Evolutionary conservation across 345 rosid genomes (phyloP), one percentile per base, ranked within the genome.

Genomic region (Ceriops tagal): DNA sequence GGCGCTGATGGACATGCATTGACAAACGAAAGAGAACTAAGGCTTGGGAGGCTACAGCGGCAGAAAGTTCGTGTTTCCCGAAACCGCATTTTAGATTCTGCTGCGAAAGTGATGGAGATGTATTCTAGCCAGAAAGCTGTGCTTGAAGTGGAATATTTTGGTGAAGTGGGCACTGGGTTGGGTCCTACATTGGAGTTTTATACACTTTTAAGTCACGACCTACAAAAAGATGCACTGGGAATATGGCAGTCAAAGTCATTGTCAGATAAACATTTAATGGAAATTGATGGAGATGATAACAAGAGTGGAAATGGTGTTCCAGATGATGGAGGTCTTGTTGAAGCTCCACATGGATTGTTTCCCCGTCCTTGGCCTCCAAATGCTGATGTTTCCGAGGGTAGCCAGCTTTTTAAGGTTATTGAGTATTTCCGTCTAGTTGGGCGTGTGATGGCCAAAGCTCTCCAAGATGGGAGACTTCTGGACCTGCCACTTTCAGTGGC

Each of bases 31-130:
- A 84, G 99, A 80, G 99, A 96, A 81, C 83, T 89, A 68, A 85
- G 98, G 71, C 90, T 92, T 78, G 99, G 96, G 71, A 90, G 99
- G 71, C 72, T 96, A 73, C 98, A 96, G 65, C 96, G 99, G 61
- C 99, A 96, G 77, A 96, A 96, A 82, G 99, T 96, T 70, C 99
- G 99, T 58, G 99, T 96, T 68, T 96, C 99, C 31, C 84, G 99
- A 52, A 96, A 83, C 73, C 96, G 97, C 66, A 92, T 96, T 68
- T 77, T 96, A 78, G 99, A 96, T 88, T 96, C 99, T 81, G 99
- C 99, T 75, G 92, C 86, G 5, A 96, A 96, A 77, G 99, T 96
- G 59, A 96, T 96, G 99, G 99, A 96, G 85, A 92, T 96, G 99
- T 96, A 92, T 81, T 96, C 96, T 75, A 88, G 96, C 83, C 99